Base-by-base conservation (phyloP, 768 basidiomycete genomes). In the Mycena venus region DNA sequence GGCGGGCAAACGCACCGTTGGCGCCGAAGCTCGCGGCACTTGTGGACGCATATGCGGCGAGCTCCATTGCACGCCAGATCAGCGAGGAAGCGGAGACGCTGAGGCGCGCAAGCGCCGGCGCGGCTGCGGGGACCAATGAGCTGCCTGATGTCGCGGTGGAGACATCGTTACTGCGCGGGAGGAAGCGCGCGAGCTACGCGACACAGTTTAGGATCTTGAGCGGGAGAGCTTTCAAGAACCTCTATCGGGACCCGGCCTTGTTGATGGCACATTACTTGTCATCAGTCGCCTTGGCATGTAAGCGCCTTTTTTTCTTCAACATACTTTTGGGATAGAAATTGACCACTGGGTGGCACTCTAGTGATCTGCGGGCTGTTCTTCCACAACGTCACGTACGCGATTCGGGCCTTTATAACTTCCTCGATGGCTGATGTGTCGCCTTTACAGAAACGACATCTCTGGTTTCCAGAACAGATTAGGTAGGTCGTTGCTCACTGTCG, bases 391-490 rank as follows among this genome's bases (percentile, higher is more conserved):
- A 93, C 94, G 91, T 92, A 81, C 76, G 91, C 83, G n/a, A 59
- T 67, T 34, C 27, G 49, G 9, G 25, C 55, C 40, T 58, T 8
- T 8, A 12, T 32, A 23, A 38, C 14, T 32, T 12, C 2, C 11
- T 62, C 25, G 23, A 34, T 2, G 29, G 40, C 59, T 77, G 29
- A 74, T 60, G 44, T 4, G 56, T 11, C 36, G 3, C 64, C 64
- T 32, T 15, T 71, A 4, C 78, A 93, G 92, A 19, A 94, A 97
- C 80, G 97, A 99, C 84, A 99, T 99, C 61, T 92, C 95, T 8
- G 98, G 98, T 6, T 98, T 99, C 91, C 98, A 99, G 88, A 97
- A 98, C 80, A 89, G 96, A 76, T 88, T 97, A 72, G 96, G 95
- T 92, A 75, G n/a, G 85, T 77, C 61, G 14, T 34, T 12, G 38